Evolutionary conservation across 768 basidiomycete species (phyloP).

Genomic region (Tylopilus sp.): DNA sequence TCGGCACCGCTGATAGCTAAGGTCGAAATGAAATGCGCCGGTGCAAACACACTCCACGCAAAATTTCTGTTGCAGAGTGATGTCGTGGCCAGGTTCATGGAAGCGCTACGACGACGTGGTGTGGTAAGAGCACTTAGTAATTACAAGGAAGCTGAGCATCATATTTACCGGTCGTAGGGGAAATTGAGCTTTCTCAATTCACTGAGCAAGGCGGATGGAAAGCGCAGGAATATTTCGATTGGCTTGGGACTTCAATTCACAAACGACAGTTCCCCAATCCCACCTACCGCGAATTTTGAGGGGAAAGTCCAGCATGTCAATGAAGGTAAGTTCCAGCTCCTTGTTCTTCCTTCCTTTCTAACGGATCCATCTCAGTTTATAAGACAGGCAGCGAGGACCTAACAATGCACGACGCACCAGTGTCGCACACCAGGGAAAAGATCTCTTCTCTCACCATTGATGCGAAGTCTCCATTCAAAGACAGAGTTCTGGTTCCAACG

Average conservation of each 20-base stretch:
- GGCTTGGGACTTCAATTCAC: slow-evolving; percentile 25
- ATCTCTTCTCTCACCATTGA: background rate
- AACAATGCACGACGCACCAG: background rate
- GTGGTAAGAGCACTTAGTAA: slow-evolving; percentile 40
- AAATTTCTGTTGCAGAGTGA: slow-evolving; percentile 38
- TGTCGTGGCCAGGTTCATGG: slow-evolving; percentile 37
- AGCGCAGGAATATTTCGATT: slow-evolving; percentile 23
- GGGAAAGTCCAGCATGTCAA: slow-evolving; percentile 31
- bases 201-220: slow-evolving; percentile 9
- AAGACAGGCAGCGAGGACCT: slow-evolving; percentile 24
- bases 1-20: slow-evolving; percentile 39
- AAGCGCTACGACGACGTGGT: slow-evolving; percentile 41
- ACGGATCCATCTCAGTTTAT: slow-evolving; percentile 21
- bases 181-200: slow-evolving; percentile 29
- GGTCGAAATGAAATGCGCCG: slow-evolving; percentile 21
- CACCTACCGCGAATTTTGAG: slow-evolving; percentile 29
- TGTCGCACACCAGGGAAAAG: background rate
- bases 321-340: slow-evolving; percentile 16
- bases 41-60: slow-evolving; percentile 24
- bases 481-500: background rate
- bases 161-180: slow-evolving; percentile 21
- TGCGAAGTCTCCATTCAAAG: background rate
- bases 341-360: background rate
- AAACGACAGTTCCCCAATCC: slow-evolving; percentile 19
- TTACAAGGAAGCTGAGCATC: background rate